Conservation (phyloP, 257 asterid genomes). For the Linderniella brevidens region DNA sequence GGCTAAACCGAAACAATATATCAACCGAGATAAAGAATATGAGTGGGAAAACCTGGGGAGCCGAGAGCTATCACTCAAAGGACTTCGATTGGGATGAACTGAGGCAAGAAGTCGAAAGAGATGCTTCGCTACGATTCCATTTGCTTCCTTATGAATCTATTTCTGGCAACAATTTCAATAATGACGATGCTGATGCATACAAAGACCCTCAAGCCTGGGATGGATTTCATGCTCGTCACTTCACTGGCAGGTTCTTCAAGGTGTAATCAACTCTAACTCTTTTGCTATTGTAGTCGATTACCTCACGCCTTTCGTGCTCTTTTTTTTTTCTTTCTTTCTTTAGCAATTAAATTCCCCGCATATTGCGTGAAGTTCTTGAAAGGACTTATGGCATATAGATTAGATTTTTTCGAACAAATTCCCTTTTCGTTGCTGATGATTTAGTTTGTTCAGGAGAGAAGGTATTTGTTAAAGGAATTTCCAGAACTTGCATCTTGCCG, state of each 20-base stretch:
- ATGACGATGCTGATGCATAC: not conserved
- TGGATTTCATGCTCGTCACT: conserved; percentile 1
- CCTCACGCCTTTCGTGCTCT: not conserved
- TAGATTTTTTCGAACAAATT: not conserved
- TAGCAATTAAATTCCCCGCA: too few relatives aligned
- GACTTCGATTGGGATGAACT: conserved; percentile 3
- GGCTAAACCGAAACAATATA: too few relatives aligned
- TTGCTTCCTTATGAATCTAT: conserved; percentile 1
- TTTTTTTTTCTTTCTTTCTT: too few relatives aligned
- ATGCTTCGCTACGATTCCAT: not conserved
- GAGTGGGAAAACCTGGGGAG: not conserved
- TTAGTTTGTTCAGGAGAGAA: conserved; percentile 42
- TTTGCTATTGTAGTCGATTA: not conserved
- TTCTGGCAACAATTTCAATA: not conserved
- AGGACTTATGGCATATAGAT: not conserved
- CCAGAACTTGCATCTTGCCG: conserved; percentile 61
- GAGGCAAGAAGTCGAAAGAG: not conserved
- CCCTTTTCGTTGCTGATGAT: not conserved
- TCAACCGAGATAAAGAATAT: too few relatives aligned
- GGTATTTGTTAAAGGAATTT: conserved; percentile 74
- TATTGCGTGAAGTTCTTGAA: not conserved
- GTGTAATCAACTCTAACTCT: not conserved
- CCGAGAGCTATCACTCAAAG: not conserved
- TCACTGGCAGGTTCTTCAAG: conserved; percentile 2
- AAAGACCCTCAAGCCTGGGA: not conserved